These are phyloP conservation scores for Chaetomiaceae sp. DNA, from an alignment of 2,329 filamentous ascomycete genomes.

Conservation along the genomic window DNA sequence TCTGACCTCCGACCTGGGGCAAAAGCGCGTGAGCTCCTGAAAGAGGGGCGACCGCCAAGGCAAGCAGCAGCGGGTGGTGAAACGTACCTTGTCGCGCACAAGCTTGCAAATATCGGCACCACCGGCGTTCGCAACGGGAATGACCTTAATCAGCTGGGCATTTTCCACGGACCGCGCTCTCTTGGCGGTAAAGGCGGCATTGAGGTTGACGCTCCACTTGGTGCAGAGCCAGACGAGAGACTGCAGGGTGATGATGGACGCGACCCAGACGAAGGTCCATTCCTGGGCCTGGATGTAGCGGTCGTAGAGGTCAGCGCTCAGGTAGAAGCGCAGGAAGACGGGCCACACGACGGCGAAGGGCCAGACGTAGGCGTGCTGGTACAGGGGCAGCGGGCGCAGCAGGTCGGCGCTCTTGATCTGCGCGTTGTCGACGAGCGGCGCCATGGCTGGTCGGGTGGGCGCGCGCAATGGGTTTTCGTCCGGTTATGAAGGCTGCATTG, in stretches of 20 bases:
- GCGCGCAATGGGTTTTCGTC: no score
- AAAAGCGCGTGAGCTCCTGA: not conserved
- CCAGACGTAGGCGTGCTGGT: constrained; percentile 85
- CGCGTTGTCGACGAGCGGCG: constrained; percentile 75
- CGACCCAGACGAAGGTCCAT: constrained; percentile 96
- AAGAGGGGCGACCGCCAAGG: not conserved
- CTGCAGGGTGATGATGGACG: constrained; percentile 80
- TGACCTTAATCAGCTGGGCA: constrained; percentile 84
- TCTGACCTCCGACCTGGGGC: constrained; percentile 60
- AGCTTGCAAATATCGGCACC: constrained; percentile 81
- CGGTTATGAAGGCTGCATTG: constrained; percentile 14
- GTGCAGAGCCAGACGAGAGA: constrained; percentile 90
- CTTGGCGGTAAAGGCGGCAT: constrained; percentile 72
- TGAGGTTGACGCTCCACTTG: constrained; percentile 91
- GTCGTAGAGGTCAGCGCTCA: constrained; percentile 77
- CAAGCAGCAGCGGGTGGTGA: not conserved
- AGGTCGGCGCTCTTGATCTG: constrained; percentile 86
- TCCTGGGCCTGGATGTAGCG: constrained; percentile 88
- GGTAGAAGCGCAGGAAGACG: constrained; percentile 80
- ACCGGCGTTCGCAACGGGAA: constrained; percentile 84
- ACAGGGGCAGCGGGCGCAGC: constrained; percentile 75
- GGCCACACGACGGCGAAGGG: constrained; percentile 92
- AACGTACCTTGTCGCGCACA: constrained; percentile 60
- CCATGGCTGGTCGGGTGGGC: constrained; percentile 40
- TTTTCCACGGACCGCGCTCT: constrained; percentile 63